These are phyloP conservation scores for Boechera stricta DNA, from an alignment of 345 rosid genomes.

Conservation along the genomic window DNA sequence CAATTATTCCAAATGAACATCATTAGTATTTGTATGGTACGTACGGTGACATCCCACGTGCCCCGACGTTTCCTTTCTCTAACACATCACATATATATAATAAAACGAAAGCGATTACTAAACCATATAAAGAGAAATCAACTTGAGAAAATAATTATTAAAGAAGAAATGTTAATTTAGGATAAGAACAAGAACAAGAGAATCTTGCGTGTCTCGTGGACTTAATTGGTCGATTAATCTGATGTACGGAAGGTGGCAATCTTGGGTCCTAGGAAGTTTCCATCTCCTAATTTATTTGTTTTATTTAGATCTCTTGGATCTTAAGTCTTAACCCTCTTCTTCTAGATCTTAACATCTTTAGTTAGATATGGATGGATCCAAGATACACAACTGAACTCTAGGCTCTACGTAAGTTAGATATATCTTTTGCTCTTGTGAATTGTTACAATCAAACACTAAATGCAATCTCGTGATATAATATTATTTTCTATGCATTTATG, in stretches of 20 bases:
- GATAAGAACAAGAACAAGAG: constrained; percentile 33
- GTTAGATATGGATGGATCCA: constrained; percentile 20
- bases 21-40: constrained; percentile 44
- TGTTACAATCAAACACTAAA: constrained; percentile 13
- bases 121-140: constrained; percentile 15
- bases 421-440: not conserved
- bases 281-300: constrained; percentile 16
- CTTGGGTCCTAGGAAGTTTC: constrained; percentile 40
- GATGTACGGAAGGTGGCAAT: constrained; percentile 33
- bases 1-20: constrained; percentile 32
- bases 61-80: constrained; percentile 30
- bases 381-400: not conserved
- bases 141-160: constrained; percentile 5
- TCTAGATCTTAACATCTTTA: constrained; percentile 13
- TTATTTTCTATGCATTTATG: not conserved
- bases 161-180: constrained; percentile 27
- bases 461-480: not conserved
- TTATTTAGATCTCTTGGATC: constrained; percentile 26
- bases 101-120: constrained; percentile 23
- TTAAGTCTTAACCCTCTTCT: not conserved
- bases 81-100: constrained; percentile 28
- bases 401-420: not conserved
- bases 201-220: constrained; percentile 45
- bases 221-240: constrained; percentile 32
- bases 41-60: constrained; percentile 48